phyloP scores from a whole-genome alignment of 2,329 filamentous ascomycete genomes.

The Fusarium phyllophilum region DNA sequence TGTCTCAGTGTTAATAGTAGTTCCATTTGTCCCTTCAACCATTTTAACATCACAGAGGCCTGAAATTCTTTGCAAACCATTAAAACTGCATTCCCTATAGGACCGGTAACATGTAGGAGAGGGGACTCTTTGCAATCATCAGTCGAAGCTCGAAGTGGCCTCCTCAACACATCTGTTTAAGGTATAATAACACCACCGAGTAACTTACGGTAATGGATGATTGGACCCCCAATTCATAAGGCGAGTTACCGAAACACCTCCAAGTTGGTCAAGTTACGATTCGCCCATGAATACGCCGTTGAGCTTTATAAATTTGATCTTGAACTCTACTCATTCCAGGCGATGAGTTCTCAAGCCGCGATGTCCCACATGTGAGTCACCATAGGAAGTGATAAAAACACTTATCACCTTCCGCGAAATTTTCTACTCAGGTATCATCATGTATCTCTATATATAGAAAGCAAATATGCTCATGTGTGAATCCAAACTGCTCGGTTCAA shows the following conservation, averaged over 20 bases:
- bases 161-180: background rate
- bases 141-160: background rate
- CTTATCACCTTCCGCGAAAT: too few species aligned
- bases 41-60: background rate
- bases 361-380: too few species aligned
- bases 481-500: conserved; percentile 17
- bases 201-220: background rate
- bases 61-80: background rate
- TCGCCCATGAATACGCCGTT: background rate
- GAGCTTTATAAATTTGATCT: background rate
- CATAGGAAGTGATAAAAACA: background rate
- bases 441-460: conserved; percentile 8
- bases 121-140: background rate
- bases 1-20: conserved; percentile 12
- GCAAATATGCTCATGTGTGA: conserved; percentile 18
- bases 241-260: background rate
- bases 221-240: background rate
- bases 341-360: background rate
- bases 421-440: background rate
- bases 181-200: background rate
- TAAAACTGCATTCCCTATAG: background rate
- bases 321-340: background rate
- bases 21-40: background rate
- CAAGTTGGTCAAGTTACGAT: background rate
- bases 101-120: background rate